Evolutionary conservation across 2,329 filamentous ascomycete genomes (phyloP).

Genomic region (Incumbomyces lentus): DNA sequence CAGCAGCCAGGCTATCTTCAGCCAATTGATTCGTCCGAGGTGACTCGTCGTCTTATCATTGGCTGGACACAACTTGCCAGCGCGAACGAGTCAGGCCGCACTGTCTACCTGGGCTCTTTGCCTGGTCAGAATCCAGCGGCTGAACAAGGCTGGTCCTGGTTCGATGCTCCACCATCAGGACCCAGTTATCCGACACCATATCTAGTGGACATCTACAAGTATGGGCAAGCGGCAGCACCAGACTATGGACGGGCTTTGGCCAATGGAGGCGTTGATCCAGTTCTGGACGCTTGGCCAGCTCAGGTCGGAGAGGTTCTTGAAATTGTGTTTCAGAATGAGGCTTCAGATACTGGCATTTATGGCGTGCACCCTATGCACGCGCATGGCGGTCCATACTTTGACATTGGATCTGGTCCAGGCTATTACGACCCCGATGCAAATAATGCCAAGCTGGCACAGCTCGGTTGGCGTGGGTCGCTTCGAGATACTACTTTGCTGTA

Average conservation of each 20-base stretch:
- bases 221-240: conserved; percentile 26
- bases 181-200: conserved; percentile 29
- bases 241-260: conserved; percentile 31
- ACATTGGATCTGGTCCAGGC: conserved; percentile 38
- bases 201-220: conserved; percentile 37
- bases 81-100: conserved; percentile 16
- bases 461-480: conserved; percentile 9
- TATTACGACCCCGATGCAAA: conserved; percentile 34
- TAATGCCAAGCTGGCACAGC: conserved; percentile 25
- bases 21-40: conserved; percentile 26
- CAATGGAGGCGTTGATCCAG: conserved; percentile 35
- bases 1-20: conserved; percentile 15
- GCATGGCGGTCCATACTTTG: conserved; percentile 37
- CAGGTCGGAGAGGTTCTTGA: conserved; percentile 38
- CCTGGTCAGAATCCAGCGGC: conserved; percentile 2
- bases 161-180: conserved; percentile 10
- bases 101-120: conserved; percentile 6
- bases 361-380: conserved; percentile 37
- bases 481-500: conserved; percentile 48
- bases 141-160: conserved; percentile 9
- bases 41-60: conserved; percentile 42
- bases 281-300: conserved; percentile 13
- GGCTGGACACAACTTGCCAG: conserved; percentile 33
- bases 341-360: conserved; percentile 23
- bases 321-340: conserved; percentile 33